These are phyloP conservation scores for Teratosphaeria nubilosa DNA, from an alignment of 2,329 filamentous ascomycete genomes.

Conservation along the genomic window DNA sequence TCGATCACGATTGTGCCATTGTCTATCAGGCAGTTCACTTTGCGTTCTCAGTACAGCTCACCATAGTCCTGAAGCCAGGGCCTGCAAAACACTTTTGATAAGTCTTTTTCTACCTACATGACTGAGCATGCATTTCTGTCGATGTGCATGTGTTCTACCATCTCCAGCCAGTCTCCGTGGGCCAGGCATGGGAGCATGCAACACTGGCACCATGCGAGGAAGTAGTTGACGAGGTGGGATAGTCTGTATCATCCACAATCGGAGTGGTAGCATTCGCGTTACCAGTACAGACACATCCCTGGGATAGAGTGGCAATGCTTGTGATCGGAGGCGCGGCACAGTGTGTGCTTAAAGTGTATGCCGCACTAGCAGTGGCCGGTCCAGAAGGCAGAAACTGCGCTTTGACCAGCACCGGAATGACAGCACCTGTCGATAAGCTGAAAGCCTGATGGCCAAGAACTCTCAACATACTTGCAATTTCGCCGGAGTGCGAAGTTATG, in stretches of 20 bases:
- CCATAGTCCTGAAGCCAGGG: too few relatives aligned
- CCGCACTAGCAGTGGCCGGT: slow-evolving; percentile 20
- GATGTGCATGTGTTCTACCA: background rate
- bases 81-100: too few relatives aligned
- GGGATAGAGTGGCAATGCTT: slow-evolving; percentile 14
- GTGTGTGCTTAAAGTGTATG: slow-evolving; percentile 25
- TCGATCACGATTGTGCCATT: too few relatives aligned
- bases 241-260: background rate
- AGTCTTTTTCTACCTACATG: background rate
- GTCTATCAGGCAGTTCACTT: too few relatives aligned
- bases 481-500: slow-evolving; percentile 51
- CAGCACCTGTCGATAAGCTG: slow-evolving; percentile 53
- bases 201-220: background rate
- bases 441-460: slow-evolving; percentile 55
- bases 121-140: background rate
- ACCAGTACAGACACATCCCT: slow-evolving; percentile 22
- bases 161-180: background rate
- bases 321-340: slow-evolving; percentile 25
- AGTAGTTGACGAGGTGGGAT: background rate
- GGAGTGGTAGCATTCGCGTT: slow-evolving; percentile 1
- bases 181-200: background rate
- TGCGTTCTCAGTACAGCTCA: too few relatives aligned
- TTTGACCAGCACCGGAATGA: slow-evolving; percentile 58
- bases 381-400: slow-evolving; percentile 37
- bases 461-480: slow-evolving; percentile 42